Evolutionary conservation across 306 rosid genomes (phyloP), one percentile per base, ranked within the genome.

Genomic region (Sindora glabra): DNA sequence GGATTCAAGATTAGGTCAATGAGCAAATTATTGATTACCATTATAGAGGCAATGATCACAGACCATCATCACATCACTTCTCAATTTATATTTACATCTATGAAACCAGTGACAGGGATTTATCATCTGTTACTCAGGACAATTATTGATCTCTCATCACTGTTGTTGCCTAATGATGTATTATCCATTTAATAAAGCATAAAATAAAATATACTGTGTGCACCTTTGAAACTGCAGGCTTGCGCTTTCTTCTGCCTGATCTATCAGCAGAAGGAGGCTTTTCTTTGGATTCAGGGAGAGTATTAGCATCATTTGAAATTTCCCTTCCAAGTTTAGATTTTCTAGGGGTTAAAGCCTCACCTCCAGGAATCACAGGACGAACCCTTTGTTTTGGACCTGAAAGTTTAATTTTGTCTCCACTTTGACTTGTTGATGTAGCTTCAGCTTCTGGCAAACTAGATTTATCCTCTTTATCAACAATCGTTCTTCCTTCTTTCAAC

Each of bases 261-360:
- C 59, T 74, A 49, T 55, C 81, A 51, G 77, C 39, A 63, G 70
- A 47, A 2, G 65, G 74, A 59, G 65, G 70, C 68, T 58, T 74
- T 23, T 69, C 86, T 62, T 81, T 84, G 9, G 73, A 71, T 77
- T 76, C 86, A 55, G 80, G 75, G 25, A 57, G 63, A 66, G 53
- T 64, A 56, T 69, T 71, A 10, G 14, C 46, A 58, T 72, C 79
- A 64, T 48, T 45, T 58, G 67, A 55, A 1, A 47, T 45, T 56
- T 69, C 95, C 59, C 73, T 80, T 64, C 86, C 87, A 57, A 80
- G 65, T 75, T 86, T 88, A 48, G 86, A 83, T 50, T 76, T 81
- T 75, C 63, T 80, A 56, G 75, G 47, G 33, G 51, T 59, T 27
- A 83, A 53, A 74, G 68, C 54, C 57, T 81, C 89, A 71, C 68